phyloP scores from a whole-genome alignment of 1,284 basidiomycete genomes.

The Apiotrichum siamense region DNA sequence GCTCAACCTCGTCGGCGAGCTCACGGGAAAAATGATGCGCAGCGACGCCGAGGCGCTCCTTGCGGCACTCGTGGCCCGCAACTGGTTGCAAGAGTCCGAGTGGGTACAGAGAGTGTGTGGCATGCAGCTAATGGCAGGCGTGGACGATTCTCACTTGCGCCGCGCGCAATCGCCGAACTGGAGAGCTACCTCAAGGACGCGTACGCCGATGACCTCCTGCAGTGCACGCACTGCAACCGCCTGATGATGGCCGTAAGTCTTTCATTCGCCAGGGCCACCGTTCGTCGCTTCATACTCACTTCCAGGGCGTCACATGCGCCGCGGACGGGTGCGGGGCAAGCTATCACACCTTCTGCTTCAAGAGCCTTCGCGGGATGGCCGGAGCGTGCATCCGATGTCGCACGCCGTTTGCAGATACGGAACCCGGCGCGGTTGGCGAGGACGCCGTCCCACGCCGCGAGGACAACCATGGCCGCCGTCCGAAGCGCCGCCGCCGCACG shows the following conservation, averaged over 20 bases:
- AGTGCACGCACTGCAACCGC: constrained; percentile 33
- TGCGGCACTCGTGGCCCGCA: constrained; percentile 31
- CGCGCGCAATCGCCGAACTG: constrained; percentile 37
- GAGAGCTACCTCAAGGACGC: constrained; percentile 35
- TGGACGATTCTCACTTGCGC: constrained; percentile 35
- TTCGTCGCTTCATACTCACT: background rate
- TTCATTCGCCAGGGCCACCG: too few relatives aligned
- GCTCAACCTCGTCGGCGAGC: constrained; percentile 15
- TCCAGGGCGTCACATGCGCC: constrained; percentile 32
- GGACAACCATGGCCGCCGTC: constrained; percentile 23
- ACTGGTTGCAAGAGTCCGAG: constrained; percentile 40
- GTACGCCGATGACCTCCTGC: constrained; percentile 30
- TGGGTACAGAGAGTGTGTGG: constrained; percentile 14
- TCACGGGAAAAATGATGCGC: constrained; percentile 22
- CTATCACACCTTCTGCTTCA: constrained; percentile 37
- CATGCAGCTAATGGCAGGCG: constrained; percentile 31
- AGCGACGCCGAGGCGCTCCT: constrained; percentile 31
- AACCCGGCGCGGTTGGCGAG: constrained; percentile 32
- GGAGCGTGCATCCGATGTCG: constrained; percentile 30
- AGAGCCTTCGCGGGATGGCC: background rate
- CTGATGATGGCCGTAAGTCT: constrained; percentile 33
- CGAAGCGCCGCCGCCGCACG: too few relatives aligned
- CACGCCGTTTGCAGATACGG: constrained; percentile 12
- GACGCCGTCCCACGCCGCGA: constrained; percentile 26
- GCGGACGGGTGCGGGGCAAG: constrained; percentile 30